Base-by-base conservation (phyloP, 495 filamentous ascomycete species). In the Talaromyces ruber region DNA sequence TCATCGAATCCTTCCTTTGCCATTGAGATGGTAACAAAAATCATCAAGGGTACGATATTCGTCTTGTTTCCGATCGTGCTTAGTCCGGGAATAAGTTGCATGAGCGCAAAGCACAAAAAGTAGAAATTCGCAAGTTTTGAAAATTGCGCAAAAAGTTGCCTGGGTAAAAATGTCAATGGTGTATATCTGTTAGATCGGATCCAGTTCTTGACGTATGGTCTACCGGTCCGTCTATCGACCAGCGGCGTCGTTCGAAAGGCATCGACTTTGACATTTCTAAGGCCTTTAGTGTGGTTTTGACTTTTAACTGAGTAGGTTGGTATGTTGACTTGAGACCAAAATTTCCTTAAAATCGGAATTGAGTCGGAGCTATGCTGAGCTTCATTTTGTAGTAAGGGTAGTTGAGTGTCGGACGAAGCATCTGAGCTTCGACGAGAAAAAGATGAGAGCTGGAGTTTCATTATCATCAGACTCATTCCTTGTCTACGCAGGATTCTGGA, bases 1-100 rank as follows among this genome's bases (percentile, higher is more conserved):
- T 97, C 93, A 74, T 97, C 93, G 67, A 89, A 95, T 0, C 92
- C 93, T 77, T 96, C 93, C 68, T 95, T 96, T 32, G 81, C 88
- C 77, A 97, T 92, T 14, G 88, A 94, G 59, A 97, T 81, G 39
- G 81, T 78, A 26, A 97, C 90, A 70, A 96, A 96, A 61, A 95
- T 87, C 64, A 93, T 64, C 14, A 97, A 77, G 7, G 93, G 93
- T 30, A 90, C 79, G 65, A 97, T 85, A 2, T 92, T 97, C 14
- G 93, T 96, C 65, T 83, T 96, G 12, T 81, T 89, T 67, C 93
- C 93, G 2, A 92, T 96, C 4, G 93, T 96, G 75, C 90, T 94
- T 67, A 96, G 74, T 22, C 87, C 88, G 4, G 92, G 93, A 68
- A 97, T 92, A 78, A 93, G 88, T 71, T 97, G 93, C 65, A 96